Percentiles rank a stretch among this genome's conserved stretches.
phyloP scores from a whole-genome alignment of 345 rosid species.

The Euphorbia tirucalli region DNA sequence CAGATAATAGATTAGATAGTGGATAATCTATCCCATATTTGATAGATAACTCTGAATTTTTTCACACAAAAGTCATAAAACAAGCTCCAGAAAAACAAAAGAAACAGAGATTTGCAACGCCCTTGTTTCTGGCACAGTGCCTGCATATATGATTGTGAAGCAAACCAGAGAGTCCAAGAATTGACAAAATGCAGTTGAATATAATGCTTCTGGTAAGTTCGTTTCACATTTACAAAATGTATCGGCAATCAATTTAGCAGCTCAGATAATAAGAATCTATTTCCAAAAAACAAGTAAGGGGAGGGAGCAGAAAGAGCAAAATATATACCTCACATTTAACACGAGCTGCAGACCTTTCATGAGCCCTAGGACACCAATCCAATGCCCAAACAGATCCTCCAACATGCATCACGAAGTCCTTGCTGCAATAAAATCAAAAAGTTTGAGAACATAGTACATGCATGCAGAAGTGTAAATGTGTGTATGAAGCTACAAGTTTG shows the following conservation, averaged over 20 bases:
- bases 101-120: neutral
- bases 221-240: neutral
- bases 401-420: constrained; percentile 71
- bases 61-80: neutral
- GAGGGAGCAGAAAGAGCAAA: neutral
- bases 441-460: neutral
- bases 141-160: neutral
- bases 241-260: neutral
- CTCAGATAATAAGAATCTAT: neutral
- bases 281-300: neutral
- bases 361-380: constrained; percentile 88
- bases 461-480: neutral
- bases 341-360: constrained; percentile 38
- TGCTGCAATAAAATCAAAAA: constrained; percentile 48
- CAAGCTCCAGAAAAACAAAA: neutral
- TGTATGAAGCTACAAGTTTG: neutral
- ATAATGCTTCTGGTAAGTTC: neutral
- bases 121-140: neutral
- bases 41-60: neutral
- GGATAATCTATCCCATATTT: neutral
- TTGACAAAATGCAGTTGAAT: neutral
- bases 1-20: neutral
- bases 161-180: neutral
- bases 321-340: constrained; percentile 65
- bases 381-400: constrained; percentile 93